Conservation (phyloP, 148 eudicot species). For the Euryodendron excelsum region DNA sequence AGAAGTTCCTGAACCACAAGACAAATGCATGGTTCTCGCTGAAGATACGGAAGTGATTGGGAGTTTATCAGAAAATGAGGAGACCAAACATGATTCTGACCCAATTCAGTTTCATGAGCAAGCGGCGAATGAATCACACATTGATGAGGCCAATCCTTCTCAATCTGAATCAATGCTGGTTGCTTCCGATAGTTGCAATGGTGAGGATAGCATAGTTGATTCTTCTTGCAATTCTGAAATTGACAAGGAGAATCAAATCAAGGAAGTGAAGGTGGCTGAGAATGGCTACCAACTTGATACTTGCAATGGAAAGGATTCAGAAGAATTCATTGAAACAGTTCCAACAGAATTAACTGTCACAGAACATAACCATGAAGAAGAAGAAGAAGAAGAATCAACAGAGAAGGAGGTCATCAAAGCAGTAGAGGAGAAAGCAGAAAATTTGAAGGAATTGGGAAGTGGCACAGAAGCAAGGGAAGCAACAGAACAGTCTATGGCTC, state of each 20-base stretch:
- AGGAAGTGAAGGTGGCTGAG: neutral
- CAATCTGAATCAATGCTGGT: neutral
- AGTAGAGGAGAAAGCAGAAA: neutral
- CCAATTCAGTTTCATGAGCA: neutral
- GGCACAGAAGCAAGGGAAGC: neutral
- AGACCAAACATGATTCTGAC: too few species aligned
- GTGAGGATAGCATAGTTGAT: neutral
- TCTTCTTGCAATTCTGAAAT: neutral
- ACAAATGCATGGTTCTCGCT: slow-evolving; percentile 5
- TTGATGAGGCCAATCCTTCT: neutral
- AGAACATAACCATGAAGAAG: neutral
- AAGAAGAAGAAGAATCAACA: neutral
- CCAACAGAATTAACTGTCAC: slow-evolving; percentile 10
- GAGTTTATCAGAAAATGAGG: slow-evolving; percentile 1
- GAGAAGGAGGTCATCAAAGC: neutral
- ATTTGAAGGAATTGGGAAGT: neutral
- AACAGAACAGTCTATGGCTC: neutral
- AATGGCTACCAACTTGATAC: neutral
- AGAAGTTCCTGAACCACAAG: slow-evolving; percentile 14
- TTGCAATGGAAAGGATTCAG: neutral
- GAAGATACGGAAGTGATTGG: slow-evolving; percentile 10
- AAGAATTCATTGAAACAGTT: slow-evolving; percentile 8
- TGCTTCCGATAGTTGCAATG: neutral
- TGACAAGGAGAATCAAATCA: neutral
- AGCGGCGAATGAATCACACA: neutral